Percentiles rank a stretch among this genome's conserved stretches.
Evolutionary conservation across 2,329 filamentous ascomycete genomes (phyloP).

Genomic region (Epicoccum sorghinum): DNA sequence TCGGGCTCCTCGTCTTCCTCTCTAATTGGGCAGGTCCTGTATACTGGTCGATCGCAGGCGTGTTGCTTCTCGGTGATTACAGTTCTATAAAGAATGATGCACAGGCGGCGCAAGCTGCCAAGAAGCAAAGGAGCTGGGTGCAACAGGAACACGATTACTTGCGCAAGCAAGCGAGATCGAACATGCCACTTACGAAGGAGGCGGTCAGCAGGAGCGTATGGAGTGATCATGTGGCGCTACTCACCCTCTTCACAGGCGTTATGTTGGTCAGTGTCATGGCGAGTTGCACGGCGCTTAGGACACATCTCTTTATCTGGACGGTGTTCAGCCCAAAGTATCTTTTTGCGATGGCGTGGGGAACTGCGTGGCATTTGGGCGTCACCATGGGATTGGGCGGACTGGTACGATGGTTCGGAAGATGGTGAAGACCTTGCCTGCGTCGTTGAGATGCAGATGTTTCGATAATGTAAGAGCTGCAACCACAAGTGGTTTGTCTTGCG

Average conservation of each 20-base stretch:
- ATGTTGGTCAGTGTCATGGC: slow-evolving; percentile 79
- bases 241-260: slow-evolving; percentile 73
- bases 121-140: slow-evolving; percentile 36
- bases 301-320: slow-evolving; percentile 97
- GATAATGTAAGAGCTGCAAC: no score
- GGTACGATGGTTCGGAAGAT: slow-evolving; percentile 42
- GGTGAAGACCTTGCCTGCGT: slow-evolving; percentile 26
- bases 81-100: neutral
- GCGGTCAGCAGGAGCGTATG: slow-evolving; percentile 16
- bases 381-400: slow-evolving; percentile 40
- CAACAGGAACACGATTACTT: slow-evolving; percentile 37
- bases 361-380: slow-evolving; percentile 75
- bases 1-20: slow-evolving; percentile 82
- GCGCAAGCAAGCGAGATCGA: slow-evolving; percentile 8
- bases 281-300: slow-evolving; percentile 81
- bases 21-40: slow-evolving; percentile 92
- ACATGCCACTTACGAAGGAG: slow-evolving; percentile 18
- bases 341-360: slow-evolving; percentile 86
- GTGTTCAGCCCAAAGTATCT: slow-evolving; percentile 97
- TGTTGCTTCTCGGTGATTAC: slow-evolving; percentile 54
- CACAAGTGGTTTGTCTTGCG: neutral
- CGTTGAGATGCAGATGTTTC: no score
- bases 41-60: slow-evolving; percentile 77
- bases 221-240: slow-evolving; percentile 62
- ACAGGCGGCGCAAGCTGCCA: neutral